Conservation (phyloP, 345 rosid species). For the Mangifera indica region DNA sequence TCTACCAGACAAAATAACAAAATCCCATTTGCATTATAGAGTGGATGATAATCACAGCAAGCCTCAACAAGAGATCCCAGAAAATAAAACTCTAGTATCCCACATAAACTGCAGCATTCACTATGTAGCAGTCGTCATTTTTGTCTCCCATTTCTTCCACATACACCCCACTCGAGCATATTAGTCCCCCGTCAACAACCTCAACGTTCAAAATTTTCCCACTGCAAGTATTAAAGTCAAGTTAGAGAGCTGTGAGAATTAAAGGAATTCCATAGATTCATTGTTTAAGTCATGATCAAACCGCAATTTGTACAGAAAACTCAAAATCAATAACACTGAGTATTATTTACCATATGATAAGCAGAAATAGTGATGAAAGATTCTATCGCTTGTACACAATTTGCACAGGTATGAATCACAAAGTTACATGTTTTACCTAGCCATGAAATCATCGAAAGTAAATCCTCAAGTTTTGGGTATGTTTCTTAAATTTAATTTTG, state of each 20-base stretch:
- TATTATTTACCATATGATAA: neutral
- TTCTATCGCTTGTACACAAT: neutral
- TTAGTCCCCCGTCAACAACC: constrained; percentile 83
- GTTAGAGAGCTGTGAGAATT: neutral
- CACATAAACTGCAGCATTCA: constrained; percentile 79
- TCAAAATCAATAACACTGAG: neutral
- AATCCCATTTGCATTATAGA: neutral
- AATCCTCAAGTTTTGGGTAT: neutral
- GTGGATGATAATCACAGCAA: constrained; percentile 21
- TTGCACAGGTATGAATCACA: neutral
- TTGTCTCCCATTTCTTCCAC: constrained; percentile 94
- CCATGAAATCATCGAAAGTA: neutral
- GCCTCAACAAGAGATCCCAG: neutral
- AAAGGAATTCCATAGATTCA: neutral
- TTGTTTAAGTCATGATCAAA: neutral
- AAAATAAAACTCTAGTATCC: constrained; percentile 49
- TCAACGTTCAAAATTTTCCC: constrained; percentile 64
- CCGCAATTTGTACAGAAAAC: neutral
- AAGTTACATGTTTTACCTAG: neutral
- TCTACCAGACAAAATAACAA: neutral
- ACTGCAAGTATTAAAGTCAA: constrained; percentile 31
- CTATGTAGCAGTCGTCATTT: constrained; percentile 84
- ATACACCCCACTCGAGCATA: constrained; percentile 76
- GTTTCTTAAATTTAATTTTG: neutral
- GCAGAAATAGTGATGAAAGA: constrained; percentile 1